Conservation (phyloP, 2,329 filamentous ascomycete genomes). For the Aspergillus fumigatus region DNA sequence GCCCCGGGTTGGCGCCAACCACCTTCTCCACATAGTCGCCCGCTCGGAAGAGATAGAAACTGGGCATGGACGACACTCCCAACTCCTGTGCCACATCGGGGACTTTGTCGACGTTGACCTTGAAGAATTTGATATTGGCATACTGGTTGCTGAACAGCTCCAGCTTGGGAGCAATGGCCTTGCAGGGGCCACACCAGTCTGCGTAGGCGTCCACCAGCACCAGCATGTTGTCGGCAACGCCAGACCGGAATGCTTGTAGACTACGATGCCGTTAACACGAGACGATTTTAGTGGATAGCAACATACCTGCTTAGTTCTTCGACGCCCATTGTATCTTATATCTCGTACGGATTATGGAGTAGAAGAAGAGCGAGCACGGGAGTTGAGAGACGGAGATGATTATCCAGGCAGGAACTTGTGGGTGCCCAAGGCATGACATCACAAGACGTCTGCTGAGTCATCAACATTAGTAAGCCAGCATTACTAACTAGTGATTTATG, state of each 20-base stretch:
- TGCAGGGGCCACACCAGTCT: slow-evolving; percentile 85
- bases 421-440: not conserved
- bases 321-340: not conserved
- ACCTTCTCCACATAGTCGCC: not conserved
- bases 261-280: not conserved
- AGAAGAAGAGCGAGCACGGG: not conserved
- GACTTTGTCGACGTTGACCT: not conserved
- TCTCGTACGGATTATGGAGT: not conserved
- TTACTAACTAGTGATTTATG: too few species aligned
- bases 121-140: not conserved
- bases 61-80: not conserved
- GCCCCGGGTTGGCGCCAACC: not conserved
- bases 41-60: not conserved
- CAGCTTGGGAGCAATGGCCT: slow-evolving; percentile 73
- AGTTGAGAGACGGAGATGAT: not conserved
- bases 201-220: not conserved
- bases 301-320: not conserved
- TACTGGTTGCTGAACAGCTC: slow-evolving; percentile 54
- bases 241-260: not conserved
- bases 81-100: not conserved
- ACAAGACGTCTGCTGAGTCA: not conserved
- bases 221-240: not conserved
- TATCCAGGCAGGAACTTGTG: too few species aligned
- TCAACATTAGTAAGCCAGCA: not conserved
- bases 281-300: not conserved